Conservation (phyloP, 106 monocot species). For the Acorus calamus region DNA sequence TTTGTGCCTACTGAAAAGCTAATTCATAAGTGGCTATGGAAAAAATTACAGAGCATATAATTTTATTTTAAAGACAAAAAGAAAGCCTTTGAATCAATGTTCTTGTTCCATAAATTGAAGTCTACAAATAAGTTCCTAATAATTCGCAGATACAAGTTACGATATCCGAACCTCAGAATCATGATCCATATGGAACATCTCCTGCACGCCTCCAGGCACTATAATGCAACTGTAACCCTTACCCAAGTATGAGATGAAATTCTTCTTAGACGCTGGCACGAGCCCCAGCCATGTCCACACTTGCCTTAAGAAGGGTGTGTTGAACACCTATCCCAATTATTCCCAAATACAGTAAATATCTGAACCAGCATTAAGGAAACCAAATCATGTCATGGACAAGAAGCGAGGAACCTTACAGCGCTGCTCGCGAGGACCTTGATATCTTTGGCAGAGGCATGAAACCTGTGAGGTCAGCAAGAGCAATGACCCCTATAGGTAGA, state of each 20-base stretch:
- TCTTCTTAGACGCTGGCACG: conserved; percentile 65
- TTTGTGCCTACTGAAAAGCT: no score
- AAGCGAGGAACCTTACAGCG: conserved; percentile 50
- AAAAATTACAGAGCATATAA: not conserved
- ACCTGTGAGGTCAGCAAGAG: conserved; percentile 49
- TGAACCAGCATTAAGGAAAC: no score
- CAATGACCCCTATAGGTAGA: conserved; percentile 55
- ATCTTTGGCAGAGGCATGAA: conserved; percentile 84
- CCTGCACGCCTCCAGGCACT: conserved; percentile 81
- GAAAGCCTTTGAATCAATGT: no score
- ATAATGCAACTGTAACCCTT: conserved; percentile 73
- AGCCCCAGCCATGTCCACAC: conserved; percentile 92
- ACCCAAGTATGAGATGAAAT: conserved; percentile 43
- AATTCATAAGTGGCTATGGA: no score
- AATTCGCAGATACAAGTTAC: not conserved
- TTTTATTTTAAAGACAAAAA: no score
- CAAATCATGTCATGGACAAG: no score
- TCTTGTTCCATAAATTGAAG: no score
- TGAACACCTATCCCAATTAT: conserved; percentile 45
- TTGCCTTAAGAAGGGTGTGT: conserved; percentile 81
- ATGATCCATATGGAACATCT: conserved; percentile 74
- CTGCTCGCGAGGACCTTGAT: conserved; percentile 90
- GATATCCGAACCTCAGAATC: conserved; percentile 54
- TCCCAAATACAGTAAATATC: no score
- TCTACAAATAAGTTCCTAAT: not conserved